Percentiles rank a stretch among this genome's conserved stretches.
phyloP scores from a whole-genome alignment of 225 moss, liverwort and hornwort species.

The Straminergon stramineum region DNA sequence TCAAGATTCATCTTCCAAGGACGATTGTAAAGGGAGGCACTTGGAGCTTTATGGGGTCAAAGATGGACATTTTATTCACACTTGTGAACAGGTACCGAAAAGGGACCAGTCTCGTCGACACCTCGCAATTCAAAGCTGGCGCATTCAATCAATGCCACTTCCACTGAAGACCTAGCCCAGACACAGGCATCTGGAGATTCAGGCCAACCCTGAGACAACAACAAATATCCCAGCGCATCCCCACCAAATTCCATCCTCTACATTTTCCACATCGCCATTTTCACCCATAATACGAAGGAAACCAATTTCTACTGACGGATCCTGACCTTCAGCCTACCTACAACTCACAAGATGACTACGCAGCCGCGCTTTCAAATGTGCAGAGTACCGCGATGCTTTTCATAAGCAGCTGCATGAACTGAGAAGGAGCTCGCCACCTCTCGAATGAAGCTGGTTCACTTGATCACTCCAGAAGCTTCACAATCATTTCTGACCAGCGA shows the following conservation, averaged over 20 bases:
- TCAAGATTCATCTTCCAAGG: not conserved
- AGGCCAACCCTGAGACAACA: not conserved
- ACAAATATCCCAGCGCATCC: not conserved
- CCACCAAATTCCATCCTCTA: not conserved
- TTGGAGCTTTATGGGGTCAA: not conserved
- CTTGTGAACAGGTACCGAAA: not conserved
- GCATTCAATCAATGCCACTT: not conserved
- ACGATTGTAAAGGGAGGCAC: not conserved
- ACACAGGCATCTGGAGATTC: not conserved
- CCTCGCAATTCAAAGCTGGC: not conserved
- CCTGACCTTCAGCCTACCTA: not conserved
- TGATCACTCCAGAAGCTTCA: not conserved
- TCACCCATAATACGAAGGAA: not conserved
- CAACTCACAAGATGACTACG: not conserved
- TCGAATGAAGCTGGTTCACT: not conserved
- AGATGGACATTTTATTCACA: conserved; percentile 1
- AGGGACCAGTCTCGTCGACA: not conserved
- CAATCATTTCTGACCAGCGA: not conserved
- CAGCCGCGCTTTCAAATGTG: not conserved
- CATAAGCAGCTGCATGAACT: not conserved
- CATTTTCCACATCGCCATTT: not conserved
- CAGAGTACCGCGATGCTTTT: not conserved
- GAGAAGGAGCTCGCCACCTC: not conserved
- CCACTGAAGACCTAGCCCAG: not conserved
- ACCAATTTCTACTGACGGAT: not conserved